Conservation (phyloP, 2,329 filamentous ascomycete species). For the Teratosphaeria zuluensis region DNA sequence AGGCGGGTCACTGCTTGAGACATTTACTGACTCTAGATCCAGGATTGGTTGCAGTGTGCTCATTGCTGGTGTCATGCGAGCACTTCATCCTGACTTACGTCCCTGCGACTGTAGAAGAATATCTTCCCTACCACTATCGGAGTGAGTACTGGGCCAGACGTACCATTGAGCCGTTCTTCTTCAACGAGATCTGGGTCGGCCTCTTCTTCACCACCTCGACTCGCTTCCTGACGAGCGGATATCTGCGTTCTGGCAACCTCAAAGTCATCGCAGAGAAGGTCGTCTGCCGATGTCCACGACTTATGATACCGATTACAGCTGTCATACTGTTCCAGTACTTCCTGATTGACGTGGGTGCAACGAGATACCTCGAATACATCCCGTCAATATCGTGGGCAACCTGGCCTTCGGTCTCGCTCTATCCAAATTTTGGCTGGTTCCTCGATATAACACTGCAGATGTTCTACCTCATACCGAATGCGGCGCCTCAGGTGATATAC, state of each 20-base stretch:
- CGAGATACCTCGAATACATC: conserved; percentile 35
- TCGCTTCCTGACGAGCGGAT: conserved; percentile 34
- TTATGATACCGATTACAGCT: conserved; percentile 36
- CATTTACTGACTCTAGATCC: no score
- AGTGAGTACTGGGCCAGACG: conserved; percentile 35
- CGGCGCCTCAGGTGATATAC: conserved; percentile 37
- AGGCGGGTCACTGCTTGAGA: no score
- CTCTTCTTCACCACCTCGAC: conserved; percentile 41
- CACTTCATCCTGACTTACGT: conserved; percentile 37
- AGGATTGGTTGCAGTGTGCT: conserved; percentile 32
- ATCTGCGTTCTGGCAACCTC: conserved; percentile 34
- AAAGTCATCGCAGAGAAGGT: conserved; percentile 34
- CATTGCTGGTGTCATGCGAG: conserved; percentile 36
- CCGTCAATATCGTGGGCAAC: conserved; percentile 39
- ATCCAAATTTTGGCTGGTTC: conserved; percentile 33
- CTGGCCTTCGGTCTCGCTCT: conserved; percentile 35
- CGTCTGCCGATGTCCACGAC: conserved; percentile 33
- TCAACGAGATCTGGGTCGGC: conserved; percentile 39
- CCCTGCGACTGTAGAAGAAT: conserved; percentile 30
- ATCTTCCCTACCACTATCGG: conserved; percentile 26
- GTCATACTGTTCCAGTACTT: conserved; percentile 39
- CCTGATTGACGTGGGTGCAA: conserved; percentile 35
- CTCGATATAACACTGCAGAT: conserved; percentile 36
- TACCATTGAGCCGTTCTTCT: conserved; percentile 35
- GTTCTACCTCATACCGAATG: conserved; percentile 39